Evolutionary conservation across 1,284 basidiomycete species (phyloP).

Genomic region (Hypsizygus ulmarius): DNA sequence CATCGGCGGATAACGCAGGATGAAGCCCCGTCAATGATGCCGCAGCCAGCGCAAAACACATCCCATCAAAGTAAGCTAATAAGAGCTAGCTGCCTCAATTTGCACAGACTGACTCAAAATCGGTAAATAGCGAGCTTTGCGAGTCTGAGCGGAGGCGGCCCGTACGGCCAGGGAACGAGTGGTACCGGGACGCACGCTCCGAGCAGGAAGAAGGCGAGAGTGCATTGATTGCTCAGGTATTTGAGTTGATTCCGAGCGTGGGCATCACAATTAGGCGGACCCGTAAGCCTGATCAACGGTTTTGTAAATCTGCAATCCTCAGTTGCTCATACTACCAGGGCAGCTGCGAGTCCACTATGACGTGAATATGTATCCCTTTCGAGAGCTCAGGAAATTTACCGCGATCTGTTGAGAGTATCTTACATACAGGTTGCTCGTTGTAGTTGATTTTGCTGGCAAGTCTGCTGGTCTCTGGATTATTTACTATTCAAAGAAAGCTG

Average conservation of each 20-base stretch:
- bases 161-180: constrained; percentile 23
- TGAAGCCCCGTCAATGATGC: constrained; percentile 77
- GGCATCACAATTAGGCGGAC: constrained; percentile 4
- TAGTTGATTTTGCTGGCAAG: no score
- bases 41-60: constrained; percentile 44
- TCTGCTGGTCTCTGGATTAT: no score
- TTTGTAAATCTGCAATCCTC: background rate
- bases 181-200: constrained; percentile 22
- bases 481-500: no score
- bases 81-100: constrained; percentile 11
- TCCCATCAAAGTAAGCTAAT: constrained; percentile 32
- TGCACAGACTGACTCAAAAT: constrained; percentile 18
- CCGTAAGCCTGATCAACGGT: constrained; percentile 5
- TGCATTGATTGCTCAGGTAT: constrained; percentile 17
- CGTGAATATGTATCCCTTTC: no score
- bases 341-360: no score
- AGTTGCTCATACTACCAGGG: background rate
- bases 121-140: constrained; percentile 32
- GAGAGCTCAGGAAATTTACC: no score
- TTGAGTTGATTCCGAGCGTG: constrained; percentile 11
- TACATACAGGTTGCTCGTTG: no score
- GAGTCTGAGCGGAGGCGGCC: constrained; percentile 29
- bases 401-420: no score
- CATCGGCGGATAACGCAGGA: constrained; percentile 74
- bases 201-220: constrained; percentile 25